These are phyloP conservation scores for Flaveria floridana DNA, from an alignment of 140 eudicot species.

Conservation along the genomic window DNA sequence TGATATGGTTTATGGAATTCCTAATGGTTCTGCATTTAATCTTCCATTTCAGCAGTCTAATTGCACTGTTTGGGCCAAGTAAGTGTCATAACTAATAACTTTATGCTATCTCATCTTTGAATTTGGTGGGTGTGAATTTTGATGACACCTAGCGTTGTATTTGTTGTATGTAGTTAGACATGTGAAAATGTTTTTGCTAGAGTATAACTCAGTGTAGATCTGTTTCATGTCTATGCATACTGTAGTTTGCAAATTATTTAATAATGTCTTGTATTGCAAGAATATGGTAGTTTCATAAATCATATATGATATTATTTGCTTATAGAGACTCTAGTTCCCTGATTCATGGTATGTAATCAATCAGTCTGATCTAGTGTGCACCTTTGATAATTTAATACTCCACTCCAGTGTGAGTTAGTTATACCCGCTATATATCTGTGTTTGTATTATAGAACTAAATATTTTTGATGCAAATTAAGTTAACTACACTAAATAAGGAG, in stretches of 20 bases:
- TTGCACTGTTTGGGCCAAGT: constrained; percentile 61
- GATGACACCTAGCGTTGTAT: background rate
- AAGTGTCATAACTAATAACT: constrained; percentile 34
- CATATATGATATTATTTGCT: background rate
- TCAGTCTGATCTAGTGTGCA: background rate
- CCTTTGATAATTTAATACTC: background rate
- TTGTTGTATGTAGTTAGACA: background rate
- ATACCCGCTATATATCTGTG: background rate
- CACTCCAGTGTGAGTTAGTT: background rate
- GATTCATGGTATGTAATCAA: background rate
- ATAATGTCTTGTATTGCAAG: background rate
- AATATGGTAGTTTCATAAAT: background rate
- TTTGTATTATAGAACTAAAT: background rate
- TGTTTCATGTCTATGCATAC: background rate
- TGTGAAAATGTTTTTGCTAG: background rate
- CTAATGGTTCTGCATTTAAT: constrained; percentile 42
- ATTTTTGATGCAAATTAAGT: background rate
- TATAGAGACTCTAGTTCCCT: background rate
- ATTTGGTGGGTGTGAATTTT: background rate
- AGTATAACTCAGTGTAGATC: background rate
- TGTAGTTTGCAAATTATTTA: background rate
- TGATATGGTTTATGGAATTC: constrained; percentile 46
- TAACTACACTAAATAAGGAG: background rate
- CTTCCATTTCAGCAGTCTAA: constrained; percentile 46
- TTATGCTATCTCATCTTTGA: constrained; percentile 8